phyloP scores from a whole-genome alignment of 2,329 filamentous ascomycete genomes.

The Arachnomyces sp. region DNA sequence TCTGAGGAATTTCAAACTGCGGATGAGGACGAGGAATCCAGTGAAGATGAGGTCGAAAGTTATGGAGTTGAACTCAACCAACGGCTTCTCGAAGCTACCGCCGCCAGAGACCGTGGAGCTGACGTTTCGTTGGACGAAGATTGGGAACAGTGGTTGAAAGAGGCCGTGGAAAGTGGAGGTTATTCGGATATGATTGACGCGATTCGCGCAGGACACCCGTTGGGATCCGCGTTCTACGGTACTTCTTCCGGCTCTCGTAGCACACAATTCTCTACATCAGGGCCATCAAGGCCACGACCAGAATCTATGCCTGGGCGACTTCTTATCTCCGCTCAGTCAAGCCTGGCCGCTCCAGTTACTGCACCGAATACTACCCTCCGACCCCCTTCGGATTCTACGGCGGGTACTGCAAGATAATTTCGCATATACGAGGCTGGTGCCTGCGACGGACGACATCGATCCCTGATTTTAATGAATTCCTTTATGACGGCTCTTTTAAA shows the following conservation, averaged over 20 bases:
- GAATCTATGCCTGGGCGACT: slow-evolving; percentile 16
- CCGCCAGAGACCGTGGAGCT: slow-evolving; percentile 43
- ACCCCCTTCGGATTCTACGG: slow-evolving; percentile 17
- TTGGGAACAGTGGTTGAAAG: slow-evolving; percentile 53
- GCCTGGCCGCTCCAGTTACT: slow-evolving; percentile 8
- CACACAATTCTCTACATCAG: too few relatives aligned
- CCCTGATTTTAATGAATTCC: too few relatives aligned
- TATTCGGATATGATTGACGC: slow-evolving; percentile 34
- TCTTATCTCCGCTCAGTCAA: slow-evolving; percentile 17
- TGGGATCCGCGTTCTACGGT: slow-evolving; percentile 15
- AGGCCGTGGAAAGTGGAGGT: slow-evolving; percentile 44
- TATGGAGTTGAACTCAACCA: slow-evolving; percentile 46
- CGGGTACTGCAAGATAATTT: slow-evolving; percentile 21
- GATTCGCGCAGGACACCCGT: slow-evolving; percentile 28
- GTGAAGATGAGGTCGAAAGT: slow-evolving; percentile 41
- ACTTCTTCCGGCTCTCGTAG: slow-evolving; percentile 3
- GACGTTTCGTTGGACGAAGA: slow-evolving; percentile 37
- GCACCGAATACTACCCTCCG: slow-evolving; percentile 16
- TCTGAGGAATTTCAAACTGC: too few relatives aligned
- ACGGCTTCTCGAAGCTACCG: slow-evolving; percentile 44
- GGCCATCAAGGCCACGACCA: not conserved
- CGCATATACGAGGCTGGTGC: not conserved
- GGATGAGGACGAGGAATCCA: slow-evolving; percentile 31
- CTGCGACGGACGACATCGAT: too few relatives aligned
- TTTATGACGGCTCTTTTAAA: too few relatives aligned